phyloP scores from a whole-genome alignment of 2,329 filamentous ascomycete species.

The Ophiostoma sp. region DNA sequence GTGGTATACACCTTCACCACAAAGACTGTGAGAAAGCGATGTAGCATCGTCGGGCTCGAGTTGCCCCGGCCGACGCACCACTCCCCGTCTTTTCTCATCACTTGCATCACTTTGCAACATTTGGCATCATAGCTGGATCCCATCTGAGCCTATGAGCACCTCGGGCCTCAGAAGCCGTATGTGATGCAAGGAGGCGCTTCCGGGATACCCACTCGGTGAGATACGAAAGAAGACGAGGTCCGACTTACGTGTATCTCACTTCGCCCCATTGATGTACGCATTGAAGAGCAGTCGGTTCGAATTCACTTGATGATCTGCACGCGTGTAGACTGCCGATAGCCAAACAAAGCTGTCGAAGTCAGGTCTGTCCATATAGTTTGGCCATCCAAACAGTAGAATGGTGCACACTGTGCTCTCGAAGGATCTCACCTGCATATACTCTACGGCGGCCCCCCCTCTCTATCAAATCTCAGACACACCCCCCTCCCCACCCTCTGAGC shows the following conservation, averaged over 20 bases:
- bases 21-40: not conserved
- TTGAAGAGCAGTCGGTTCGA: not conserved
- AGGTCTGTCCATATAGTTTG: not conserved
- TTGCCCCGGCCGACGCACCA: not conserved
- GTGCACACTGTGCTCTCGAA: not conserved
- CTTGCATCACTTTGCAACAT: not conserved
- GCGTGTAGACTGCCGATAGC: not conserved
- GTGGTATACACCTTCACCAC: not conserved
- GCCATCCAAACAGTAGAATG: not conserved
- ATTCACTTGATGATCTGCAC: not conserved
- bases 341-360: not conserved
- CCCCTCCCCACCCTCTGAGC: not conserved
- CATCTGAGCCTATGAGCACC: not conserved
- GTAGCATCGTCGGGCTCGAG: not conserved
- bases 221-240: not conserved
- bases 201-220: not conserved
- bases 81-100: not conserved
- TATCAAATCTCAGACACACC: not conserved
- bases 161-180: too few species aligned
- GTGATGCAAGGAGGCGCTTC: too few species aligned
- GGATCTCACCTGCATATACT: slow-evolving; percentile 5
- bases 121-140: too few species aligned
- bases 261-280: not conserved
- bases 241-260: slow-evolving; percentile 7
- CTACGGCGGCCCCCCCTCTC: not conserved